Evolutionary conservation across 352 stramenopile species (phyloP).

Genomic region (Phytopythium ostracodes): DNA sequence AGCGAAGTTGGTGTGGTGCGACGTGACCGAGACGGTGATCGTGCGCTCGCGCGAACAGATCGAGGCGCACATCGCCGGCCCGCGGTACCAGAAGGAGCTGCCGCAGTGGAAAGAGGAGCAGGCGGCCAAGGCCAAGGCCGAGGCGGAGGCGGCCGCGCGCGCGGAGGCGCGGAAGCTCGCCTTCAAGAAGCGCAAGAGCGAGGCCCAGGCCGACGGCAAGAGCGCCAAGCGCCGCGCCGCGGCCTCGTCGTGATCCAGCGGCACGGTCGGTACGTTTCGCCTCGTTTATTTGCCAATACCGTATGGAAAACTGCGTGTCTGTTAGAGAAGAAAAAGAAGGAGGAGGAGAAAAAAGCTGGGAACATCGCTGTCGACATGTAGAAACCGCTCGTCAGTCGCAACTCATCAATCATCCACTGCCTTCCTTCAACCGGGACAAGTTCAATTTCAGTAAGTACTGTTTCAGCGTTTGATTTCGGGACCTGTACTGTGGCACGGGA

Average conservation of each 20-base stretch:
- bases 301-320: slow-evolving; percentile 4
- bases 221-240: neutral
- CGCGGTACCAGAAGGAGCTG: slow-evolving; percentile 56
- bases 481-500: neutral
- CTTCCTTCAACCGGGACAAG: slow-evolving; percentile 1
- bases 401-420: neutral
- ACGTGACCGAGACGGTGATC: slow-evolving; percentile 56
- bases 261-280: neutral
- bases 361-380: neutral
- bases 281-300: slow-evolving; percentile 8
- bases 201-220: slow-evolving; percentile 8
- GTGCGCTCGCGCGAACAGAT: slow-evolving; percentile 41
- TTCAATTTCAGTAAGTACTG: too few species aligned
- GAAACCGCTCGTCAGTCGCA: neutral
- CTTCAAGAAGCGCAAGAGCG: slow-evolving; percentile 26
- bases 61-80: slow-evolving; percentile 44
- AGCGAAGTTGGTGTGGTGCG: slow-evolving; percentile 52
- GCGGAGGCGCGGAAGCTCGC: slow-evolving; percentile 19
- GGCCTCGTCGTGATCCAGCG: neutral
- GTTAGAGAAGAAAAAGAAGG: neutral
- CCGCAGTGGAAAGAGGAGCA: slow-evolving; percentile 46
- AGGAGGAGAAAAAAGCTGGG: too few species aligned
- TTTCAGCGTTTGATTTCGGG: too few species aligned
- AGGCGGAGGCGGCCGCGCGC: slow-evolving; percentile 24
- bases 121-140: slow-evolving; percentile 30